A percentile compares a stretch with the other conserved stretches of the same genome.
These are phyloP conservation scores for Neoarthrinium moseri DNA, from an alignment of 2,329 filamentous ascomycete species.

Conservation along the genomic window DNA sequence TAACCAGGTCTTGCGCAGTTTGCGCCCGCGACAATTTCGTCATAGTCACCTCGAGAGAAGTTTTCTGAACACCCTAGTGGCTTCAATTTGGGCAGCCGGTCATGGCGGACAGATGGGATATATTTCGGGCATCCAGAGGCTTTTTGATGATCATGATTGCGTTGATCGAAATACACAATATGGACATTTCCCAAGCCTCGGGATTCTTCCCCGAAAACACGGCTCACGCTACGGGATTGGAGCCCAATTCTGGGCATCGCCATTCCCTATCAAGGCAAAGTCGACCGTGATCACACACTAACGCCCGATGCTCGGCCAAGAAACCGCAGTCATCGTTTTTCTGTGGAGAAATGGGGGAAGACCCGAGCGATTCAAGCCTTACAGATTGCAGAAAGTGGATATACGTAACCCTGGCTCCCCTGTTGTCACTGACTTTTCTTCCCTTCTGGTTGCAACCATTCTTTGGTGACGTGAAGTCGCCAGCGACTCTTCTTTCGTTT, in stretches of 20 bases:
- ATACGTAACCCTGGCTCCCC: neutral
- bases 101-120: no score
- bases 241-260: neutral
- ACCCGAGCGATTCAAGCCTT: constrained; percentile 2
- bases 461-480: neutral
- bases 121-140: no score
- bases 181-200: neutral
- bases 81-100: no score
- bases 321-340: neutral
- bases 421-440: neutral
- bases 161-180: neutral
- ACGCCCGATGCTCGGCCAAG: constrained; percentile 8
- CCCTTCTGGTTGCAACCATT: neutral
- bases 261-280: constrained; percentile 7
- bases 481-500: neutral
- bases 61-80: no score
- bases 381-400: neutral
- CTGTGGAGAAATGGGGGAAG: constrained; percentile 4
- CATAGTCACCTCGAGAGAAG: no score
- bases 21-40: no score
- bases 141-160: neutral
- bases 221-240: neutral
- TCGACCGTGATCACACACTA: neutral
- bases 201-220: neutral
- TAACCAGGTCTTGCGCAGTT: no score